phyloP scores from a whole-genome alignment of 805 yeast species.

The Metschnikowia borealis region DNA sequence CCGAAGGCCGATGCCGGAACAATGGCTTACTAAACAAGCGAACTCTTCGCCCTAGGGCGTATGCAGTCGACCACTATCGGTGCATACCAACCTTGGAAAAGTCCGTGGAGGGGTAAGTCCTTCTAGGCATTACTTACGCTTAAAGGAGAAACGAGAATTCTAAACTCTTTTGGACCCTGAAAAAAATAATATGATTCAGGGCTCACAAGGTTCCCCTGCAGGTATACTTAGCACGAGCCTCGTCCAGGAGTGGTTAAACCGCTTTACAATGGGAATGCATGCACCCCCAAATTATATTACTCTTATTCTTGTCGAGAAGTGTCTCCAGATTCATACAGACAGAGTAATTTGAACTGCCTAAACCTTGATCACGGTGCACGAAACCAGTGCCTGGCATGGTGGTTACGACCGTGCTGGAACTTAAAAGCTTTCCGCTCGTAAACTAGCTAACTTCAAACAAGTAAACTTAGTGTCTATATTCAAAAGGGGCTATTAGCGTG shows the following conservation, averaged over 20 bases:
- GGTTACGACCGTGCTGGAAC: background rate
- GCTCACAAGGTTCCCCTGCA: too few relatives aligned
- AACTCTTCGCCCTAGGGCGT: background rate
- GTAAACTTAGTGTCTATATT: background rate
- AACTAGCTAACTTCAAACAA: background rate
- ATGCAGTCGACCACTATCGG: background rate
- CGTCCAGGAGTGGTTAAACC: background rate
- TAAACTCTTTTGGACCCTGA: too few relatives aligned
- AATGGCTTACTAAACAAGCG: background rate
- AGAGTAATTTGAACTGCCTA: background rate
- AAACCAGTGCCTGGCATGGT: background rate
- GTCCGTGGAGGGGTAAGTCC: background rate
- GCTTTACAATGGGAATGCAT: background rate
- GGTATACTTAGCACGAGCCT: background rate
- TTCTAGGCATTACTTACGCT: background rate
- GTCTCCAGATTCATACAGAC: background rate
- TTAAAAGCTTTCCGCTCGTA: background rate
- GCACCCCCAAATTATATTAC: background rate
- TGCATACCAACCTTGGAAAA: background rate
- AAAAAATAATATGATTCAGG: too few relatives aligned
- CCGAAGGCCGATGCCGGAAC: background rate
- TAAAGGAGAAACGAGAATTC: background rate
- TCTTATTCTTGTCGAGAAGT: background rate
- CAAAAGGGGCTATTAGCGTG: background rate
- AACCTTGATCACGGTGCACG: background rate